Evolutionary conservation across 495 filamentous ascomycete species (phyloP).

Genomic region (Podospora appendiculata): DNA sequence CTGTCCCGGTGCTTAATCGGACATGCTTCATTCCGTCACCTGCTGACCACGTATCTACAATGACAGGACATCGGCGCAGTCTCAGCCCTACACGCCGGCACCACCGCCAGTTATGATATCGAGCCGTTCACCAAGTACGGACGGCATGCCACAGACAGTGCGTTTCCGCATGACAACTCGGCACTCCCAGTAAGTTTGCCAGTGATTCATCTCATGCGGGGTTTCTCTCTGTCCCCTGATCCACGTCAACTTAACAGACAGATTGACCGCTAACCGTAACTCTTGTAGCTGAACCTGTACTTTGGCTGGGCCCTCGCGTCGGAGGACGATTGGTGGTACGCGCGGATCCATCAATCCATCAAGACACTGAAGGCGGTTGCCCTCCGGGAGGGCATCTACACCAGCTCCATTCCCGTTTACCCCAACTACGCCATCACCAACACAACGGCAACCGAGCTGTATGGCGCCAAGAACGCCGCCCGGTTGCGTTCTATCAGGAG

Average conservation of each 20-base stretch:
- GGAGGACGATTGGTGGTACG: slow-evolving; percentile 17
- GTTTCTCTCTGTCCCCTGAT: neutral
- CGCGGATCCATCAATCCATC: slow-evolving; percentile 7
- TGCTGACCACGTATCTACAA: neutral
- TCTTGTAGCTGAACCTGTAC: slow-evolving; percentile 15
- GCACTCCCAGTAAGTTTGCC: slow-evolving; percentile 13
- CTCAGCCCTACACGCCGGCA: slow-evolving; percentile 3
- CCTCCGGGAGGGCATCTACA: slow-evolving; percentile 16
- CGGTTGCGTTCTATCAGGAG: slow-evolving; percentile 10
- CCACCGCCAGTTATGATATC: slow-evolving; percentile 13
- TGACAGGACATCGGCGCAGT: slow-evolving; percentile 4
- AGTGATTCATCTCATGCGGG: neutral
- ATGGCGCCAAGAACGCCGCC: slow-evolving; percentile 11
- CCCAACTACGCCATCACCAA: slow-evolving; percentile 16
- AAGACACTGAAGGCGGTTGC: slow-evolving; percentile 10
- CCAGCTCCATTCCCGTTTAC: slow-evolving; percentile 3
- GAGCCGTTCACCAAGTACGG: slow-evolving; percentile 20
- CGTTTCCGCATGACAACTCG: slow-evolving; percentile 14
- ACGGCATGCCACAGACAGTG: slow-evolving; percentile 12
- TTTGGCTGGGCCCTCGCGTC: slow-evolving; percentile 10
- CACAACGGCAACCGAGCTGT: slow-evolving; percentile 9
- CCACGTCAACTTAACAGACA: neutral
- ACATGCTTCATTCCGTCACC: neutral
- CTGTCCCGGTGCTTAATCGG: neutral
- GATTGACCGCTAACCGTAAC: neutral